Percentiles rank a stretch among this genome's conserved stretches.
Evolutionary conservation across 441 rosid species (phyloP).

Genomic region (Adansonia rubrostipa): DNA sequence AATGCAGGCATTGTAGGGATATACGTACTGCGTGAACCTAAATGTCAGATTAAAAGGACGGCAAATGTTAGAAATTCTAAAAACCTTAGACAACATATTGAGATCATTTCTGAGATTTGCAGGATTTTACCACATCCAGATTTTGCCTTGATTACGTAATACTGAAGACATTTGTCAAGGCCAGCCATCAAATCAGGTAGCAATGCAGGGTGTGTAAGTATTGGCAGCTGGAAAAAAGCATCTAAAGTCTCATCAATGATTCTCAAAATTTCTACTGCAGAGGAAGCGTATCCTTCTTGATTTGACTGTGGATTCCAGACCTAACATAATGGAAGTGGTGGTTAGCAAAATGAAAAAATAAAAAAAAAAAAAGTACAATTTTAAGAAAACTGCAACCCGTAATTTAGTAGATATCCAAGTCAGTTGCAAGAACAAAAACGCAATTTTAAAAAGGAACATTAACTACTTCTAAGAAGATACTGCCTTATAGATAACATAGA

Average conservation of each 20-base stretch:
- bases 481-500: not conserved
- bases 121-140: constrained; percentile 84
- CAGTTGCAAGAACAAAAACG: not conserved
- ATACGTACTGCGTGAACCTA: constrained; percentile 82
- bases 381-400: not conserved
- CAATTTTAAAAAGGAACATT: not conserved
- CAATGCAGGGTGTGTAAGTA: constrained; percentile 87
- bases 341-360: constrained; percentile 12
- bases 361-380: not conserved
- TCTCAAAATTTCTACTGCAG: constrained; percentile 79
- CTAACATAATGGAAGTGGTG: constrained; percentile 38
- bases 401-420: not conserved
- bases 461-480: not conserved
- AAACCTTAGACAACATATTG: constrained; percentile 8
- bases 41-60: constrained; percentile 27
- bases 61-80: constrained; percentile 22
- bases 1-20: constrained; percentile 91
- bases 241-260: constrained; percentile 42
- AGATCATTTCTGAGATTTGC: constrained; percentile 14
- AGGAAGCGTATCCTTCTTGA: constrained; percentile 76
- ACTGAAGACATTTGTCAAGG: constrained; percentile 85
- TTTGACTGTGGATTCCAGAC: constrained; percentile 68
- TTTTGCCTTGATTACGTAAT: constrained; percentile 81
- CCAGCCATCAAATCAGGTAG: constrained; percentile 87
- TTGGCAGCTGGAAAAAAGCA: constrained; percentile 85